Evolutionary conservation across 495 filamentous ascomycete genomes (phyloP).

Genomic region (Neurospora sp.): DNA sequence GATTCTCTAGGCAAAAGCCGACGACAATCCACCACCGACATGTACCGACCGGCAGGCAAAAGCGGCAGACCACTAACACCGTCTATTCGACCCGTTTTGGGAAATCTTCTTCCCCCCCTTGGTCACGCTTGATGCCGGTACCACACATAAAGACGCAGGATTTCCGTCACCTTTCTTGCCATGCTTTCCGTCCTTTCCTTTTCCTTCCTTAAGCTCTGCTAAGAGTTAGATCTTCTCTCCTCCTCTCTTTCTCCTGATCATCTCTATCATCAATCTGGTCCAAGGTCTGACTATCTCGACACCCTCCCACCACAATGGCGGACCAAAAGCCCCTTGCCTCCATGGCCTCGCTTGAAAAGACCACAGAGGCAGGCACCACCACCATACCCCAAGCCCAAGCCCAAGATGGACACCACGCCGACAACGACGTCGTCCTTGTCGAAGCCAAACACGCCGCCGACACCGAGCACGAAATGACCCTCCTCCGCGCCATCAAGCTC

Average conservation of each 20-base stretch:
- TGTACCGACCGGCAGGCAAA: neutral
- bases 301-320: neutral
- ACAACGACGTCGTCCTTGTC: constrained; percentile 1
- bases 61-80: neutral
- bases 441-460: constrained; percentile 23
- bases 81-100: neutral
- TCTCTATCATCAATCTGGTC: neutral
- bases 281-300: neutral
- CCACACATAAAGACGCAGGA: neutral
- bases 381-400: neutral
- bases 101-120: neutral
- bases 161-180: neutral
- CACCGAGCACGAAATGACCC: constrained; percentile 30
- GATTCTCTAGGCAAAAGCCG: neutral
- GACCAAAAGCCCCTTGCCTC: neutral
- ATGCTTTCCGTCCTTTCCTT: neutral
- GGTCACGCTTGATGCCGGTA: neutral
- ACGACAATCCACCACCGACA: neutral
- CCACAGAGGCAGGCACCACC: neutral
- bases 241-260: neutral
- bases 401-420: neutral
- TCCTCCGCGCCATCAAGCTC: constrained; percentile 27
- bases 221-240: neutral
- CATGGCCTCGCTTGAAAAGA: neutral
- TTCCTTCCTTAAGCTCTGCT: neutral